Conservation (phyloP, 768 basidiomycete genomes). For the Goffeauzyma gilvescens region DNA sequence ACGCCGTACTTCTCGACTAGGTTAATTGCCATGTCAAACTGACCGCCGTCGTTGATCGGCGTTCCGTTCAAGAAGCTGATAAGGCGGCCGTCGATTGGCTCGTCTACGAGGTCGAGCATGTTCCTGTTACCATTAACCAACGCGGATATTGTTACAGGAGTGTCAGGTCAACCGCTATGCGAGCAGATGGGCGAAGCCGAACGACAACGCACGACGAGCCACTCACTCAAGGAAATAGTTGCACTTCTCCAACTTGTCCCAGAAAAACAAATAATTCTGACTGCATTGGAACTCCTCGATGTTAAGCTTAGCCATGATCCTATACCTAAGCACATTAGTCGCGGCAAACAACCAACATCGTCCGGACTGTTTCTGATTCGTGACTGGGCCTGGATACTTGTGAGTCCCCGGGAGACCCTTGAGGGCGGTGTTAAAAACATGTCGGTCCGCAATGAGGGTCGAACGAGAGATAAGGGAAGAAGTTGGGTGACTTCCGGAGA, state of each 20-base stretch:
- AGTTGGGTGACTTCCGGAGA: slow-evolving; percentile 25
- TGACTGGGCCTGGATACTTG: slow-evolving; percentile 55
- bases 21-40: slow-evolving; percentile 80
- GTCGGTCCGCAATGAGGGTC: slow-evolving; percentile 18
- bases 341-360: slow-evolving; percentile 93
- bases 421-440: slow-evolving; percentile 60
- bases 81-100: slow-evolving; percentile 66
- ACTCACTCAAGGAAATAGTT: slow-evolving; percentile 69
- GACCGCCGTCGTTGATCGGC: slow-evolving; percentile 77
- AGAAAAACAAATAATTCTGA: slow-evolving; percentile 87
- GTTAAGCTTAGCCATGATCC: slow-evolving; percentile 66
- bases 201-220: too few species aligned
- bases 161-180: not conserved
- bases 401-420: slow-evolving; percentile 15
- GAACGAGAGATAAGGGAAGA: slow-evolving; percentile 20
- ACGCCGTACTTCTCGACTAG: slow-evolving; percentile 62
- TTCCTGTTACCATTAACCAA: slow-evolving; percentile 29
- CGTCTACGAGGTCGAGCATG: slow-evolving; percentile 58
- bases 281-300: slow-evolving; percentile 79
- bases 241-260: slow-evolving; percentile 80
- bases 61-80: slow-evolving; percentile 53
- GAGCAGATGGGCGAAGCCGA: not conserved
- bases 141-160: not conserved
- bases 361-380: slow-evolving; percentile 70
- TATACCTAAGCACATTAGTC: slow-evolving; percentile 50